Evolutionary conservation across 352 stramenopile genomes (phyloP).

Genomic region (Halophytophthora batemanensis): DNA sequence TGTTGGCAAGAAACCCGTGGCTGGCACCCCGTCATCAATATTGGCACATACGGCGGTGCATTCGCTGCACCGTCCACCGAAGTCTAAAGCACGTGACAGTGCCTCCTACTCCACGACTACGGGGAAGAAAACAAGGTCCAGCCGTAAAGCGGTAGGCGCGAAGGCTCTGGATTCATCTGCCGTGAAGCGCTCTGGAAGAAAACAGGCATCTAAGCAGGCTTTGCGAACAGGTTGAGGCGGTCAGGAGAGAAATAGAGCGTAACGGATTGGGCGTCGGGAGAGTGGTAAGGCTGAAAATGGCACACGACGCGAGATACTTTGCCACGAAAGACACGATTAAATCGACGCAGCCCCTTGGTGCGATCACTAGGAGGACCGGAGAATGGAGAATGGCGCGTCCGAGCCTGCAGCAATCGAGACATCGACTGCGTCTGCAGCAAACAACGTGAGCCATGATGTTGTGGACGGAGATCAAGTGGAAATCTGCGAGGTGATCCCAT

Average conservation of each 20-base stretch:
- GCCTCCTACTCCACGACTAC: not conserved
- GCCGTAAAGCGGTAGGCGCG: no score
- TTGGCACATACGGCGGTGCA: slow-evolving; percentile 8
- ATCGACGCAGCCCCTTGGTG: not conserved
- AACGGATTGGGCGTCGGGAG: no score
- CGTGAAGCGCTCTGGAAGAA: no score
- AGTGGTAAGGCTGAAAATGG: no score
- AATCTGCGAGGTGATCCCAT: slow-evolving; percentile 8
- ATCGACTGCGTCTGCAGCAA: not conserved
- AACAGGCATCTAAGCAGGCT: no score
- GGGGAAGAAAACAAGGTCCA: not conserved
- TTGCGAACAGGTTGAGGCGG: no score
- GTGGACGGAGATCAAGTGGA: not conserved
- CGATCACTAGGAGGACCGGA: slow-evolving; percentile 1
- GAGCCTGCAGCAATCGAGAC: not conserved
- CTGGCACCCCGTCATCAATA: slow-evolving; percentile 13
- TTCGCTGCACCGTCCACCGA: not conserved
- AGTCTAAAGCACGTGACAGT: no score
- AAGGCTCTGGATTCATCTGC: no score
- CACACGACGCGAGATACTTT: no score
- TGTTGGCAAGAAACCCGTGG: slow-evolving; percentile 17
- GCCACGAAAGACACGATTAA: no score
- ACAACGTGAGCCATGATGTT: slow-evolving; percentile 2
- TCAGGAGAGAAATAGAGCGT: no score
- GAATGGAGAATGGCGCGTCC: slow-evolving; percentile 7